phyloP scores from a whole-genome alignment of 768 basidiomycete species.

The Termitomyces sp. region DNA sequence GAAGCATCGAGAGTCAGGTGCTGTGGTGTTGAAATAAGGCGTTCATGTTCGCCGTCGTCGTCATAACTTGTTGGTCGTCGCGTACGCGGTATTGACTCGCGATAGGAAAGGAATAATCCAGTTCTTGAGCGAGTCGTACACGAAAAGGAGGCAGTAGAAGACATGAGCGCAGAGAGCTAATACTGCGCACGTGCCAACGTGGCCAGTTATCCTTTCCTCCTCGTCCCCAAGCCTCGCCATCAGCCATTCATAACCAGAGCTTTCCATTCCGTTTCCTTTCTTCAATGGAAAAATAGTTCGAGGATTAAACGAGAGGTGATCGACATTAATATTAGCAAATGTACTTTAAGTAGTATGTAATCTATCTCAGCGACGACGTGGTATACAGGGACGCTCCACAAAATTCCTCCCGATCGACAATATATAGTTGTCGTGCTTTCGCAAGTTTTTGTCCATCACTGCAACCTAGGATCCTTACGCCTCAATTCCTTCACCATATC shows the following conservation, averaged over 20 bases:
- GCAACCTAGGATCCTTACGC: neutral
- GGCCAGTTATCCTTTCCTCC: too few relatives aligned
- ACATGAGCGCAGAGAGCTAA: constrained; percentile 8
- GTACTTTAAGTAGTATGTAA: too few relatives aligned
- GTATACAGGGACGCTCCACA: too few relatives aligned
- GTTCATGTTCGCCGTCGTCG: constrained; percentile 60
- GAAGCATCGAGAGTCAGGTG: constrained; percentile 52
- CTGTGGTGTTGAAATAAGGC: constrained; percentile 48
- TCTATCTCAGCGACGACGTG: neutral
- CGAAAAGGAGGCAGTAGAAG: constrained; percentile 18
- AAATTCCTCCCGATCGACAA: too few relatives aligned
- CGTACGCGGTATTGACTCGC: constrained; percentile 64
- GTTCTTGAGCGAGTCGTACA: constrained; percentile 80
- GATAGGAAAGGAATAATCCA: constrained; percentile 88
- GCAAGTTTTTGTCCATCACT: too few relatives aligned
- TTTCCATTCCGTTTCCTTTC: neutral
- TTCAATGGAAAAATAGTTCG: neutral
- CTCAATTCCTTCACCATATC: neutral
- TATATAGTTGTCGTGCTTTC: too few relatives aligned
- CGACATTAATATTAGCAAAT: too few relatives aligned
- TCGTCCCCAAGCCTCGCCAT: too few relatives aligned
- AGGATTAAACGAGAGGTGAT: too few relatives aligned
- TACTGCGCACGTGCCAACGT: constrained; percentile 14
- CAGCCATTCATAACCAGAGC: too few relatives aligned
- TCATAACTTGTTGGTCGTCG: constrained; percentile 38